Evolutionary conservation across 306 rosid genomes (phyloP), one percentile per base, ranked within the genome.

Genomic region (Mucuna pruriens): DNA sequence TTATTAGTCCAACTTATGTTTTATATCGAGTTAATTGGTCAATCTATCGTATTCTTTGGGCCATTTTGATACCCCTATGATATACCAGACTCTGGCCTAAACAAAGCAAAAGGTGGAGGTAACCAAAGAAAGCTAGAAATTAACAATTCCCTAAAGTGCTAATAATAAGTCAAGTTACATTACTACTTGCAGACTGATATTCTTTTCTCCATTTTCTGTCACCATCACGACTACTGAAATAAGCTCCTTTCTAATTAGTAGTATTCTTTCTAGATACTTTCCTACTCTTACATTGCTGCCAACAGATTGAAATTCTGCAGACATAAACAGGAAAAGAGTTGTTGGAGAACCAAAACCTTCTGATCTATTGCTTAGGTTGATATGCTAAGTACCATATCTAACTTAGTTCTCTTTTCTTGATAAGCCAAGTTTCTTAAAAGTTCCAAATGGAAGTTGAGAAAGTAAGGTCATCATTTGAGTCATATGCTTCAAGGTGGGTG

Each of bases 381-480:
- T 69, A 44, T 23, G 23, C 63, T 71, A 58, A 77, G 71, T 45
- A 42, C 76, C 40, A 36, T 70, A 16, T 75, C 76, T 49, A n/a
- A 38, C 81, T 60, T 33, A 67, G 75, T 65, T 54, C 22, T 80
- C 73, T 63, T 63, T 17, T 77, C 54, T 70, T 45, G 12, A 64
- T 78, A 67, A 77, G 67, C 49, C 48, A 33, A 40, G 85, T 80
- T 63, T 85, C 81, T 90, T 73, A 85, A 34, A 91, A 95, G 84
- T 95, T 78, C 97, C 97, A 90, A 85, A 90, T 84, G 76, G 97
- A 90, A 78, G 92, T 40, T 74, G 92, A 85, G 80, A 90, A 92
- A 66, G 80, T 48, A 33, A 86, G 86, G 20, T 92, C 94, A 66
- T 94, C 96, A 75, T 68, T 78, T 38, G 58, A 71, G 68, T 93